phyloP scores from a whole-genome alignment of 176 grass and related monocot genomes.

The Cocos nucifera region DNA sequence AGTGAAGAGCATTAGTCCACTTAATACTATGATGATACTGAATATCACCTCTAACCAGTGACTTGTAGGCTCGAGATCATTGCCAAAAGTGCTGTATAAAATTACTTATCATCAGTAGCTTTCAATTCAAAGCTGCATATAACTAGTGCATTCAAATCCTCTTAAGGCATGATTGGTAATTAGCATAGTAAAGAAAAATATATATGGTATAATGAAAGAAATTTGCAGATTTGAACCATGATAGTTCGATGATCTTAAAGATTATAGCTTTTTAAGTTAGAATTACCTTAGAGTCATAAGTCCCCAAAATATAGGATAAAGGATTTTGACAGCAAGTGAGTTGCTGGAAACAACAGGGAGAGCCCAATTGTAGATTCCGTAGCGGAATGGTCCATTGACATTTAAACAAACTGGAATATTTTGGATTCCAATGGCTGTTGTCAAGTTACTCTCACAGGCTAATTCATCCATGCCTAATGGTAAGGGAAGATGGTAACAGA shows the following conservation, averaged over 20 bases:
- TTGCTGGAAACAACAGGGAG: slow-evolving; percentile 92
- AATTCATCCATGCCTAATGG: slow-evolving; percentile 28
- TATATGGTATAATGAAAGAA: no score
- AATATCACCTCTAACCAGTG: slow-evolving; percentile 89
- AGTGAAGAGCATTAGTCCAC: slow-evolving; percentile 97
- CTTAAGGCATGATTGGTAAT: no score
- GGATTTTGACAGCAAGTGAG: slow-evolving; percentile 77
- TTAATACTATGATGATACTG: slow-evolving; percentile 72
- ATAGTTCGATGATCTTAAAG: no score
- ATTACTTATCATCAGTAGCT: not conserved
- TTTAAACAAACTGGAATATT: slow-evolving; percentile 51
- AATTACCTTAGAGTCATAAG: slow-evolving; percentile 94
- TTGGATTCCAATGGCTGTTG: slow-evolving; percentile 27
- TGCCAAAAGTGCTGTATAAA: slow-evolving; percentile 69
- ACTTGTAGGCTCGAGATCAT: slow-evolving; percentile 85
- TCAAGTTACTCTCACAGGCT: slow-evolving; percentile 38
- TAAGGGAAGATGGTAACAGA: slow-evolving; percentile 35
- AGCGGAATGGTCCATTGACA: slow-evolving; percentile 50
- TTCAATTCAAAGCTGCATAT: no score
- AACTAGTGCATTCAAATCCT: no score
- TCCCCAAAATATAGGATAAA: slow-evolving; percentile 98
- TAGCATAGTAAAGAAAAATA: no score
- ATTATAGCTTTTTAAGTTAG: not conserved
- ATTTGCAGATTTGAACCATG: no score
- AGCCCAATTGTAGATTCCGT: slow-evolving; percentile 74